These are phyloP conservation scores for Aspergillus pseudotamarii DNA, from an alignment of 2,329 filamentous ascomycete species.

Conservation along the genomic window DNA sequence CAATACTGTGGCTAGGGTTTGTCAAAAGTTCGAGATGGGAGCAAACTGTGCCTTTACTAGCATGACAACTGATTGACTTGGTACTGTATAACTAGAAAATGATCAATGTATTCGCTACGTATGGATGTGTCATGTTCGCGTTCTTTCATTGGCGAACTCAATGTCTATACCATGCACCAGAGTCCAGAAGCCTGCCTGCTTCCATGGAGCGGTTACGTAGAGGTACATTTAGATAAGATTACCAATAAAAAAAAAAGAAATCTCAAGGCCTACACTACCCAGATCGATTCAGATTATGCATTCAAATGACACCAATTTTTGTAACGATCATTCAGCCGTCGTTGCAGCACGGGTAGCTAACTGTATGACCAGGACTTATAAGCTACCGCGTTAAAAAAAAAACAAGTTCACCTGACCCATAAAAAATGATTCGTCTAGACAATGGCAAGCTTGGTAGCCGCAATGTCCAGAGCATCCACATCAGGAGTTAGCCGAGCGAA, in stretches of 20 bases:
- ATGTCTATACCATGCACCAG: background rate
- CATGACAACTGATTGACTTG: background rate
- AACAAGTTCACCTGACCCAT: constrained; percentile 48
- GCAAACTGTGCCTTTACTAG: background rate
- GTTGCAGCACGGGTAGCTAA: constrained; percentile 34
- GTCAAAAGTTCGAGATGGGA: background rate
- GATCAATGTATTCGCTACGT: background rate
- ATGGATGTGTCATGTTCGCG: background rate
- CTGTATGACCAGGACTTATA: constrained; percentile 39
- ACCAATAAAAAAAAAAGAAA: background rate
- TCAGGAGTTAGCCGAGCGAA: constrained; percentile 94
- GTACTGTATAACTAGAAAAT: background rate
- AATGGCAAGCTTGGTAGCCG: constrained; percentile 96
- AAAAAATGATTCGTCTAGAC: constrained; percentile 68
- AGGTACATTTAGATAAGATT: background rate
- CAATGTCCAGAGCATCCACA: constrained; percentile 98
- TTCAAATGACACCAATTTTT: constrained; percentile 36
- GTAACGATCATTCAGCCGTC: constrained; percentile 42
- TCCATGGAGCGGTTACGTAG: background rate
- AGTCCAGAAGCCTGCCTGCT: background rate
- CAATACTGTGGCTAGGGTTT: background rate
- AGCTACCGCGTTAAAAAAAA: constrained; percentile 46
- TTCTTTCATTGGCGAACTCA: background rate
- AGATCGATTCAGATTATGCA: constrained; percentile 22
- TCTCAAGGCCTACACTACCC: background rate